Percentiles rank a stretch among this genome's conserved stretches.
phyloP scores from a whole-genome alignment of 139 green algal genomes.

The Chlorella vulgaris region DNA sequence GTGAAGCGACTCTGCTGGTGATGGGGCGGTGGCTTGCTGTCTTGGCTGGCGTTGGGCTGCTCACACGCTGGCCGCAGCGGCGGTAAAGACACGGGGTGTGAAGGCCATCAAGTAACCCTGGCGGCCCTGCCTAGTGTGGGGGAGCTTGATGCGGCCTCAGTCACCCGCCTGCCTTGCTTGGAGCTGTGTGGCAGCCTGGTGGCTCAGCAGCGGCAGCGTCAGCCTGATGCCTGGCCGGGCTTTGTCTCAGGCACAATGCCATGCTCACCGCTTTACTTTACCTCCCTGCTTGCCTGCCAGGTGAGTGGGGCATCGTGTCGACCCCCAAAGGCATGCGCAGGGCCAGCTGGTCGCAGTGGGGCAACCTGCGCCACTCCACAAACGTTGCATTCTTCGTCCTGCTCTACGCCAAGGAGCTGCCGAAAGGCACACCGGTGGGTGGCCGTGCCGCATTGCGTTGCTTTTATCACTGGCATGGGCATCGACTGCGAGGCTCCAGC shows the following conservation, averaged over 20 bases:
- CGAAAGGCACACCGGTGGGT: not conserved
- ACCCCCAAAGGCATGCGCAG: conserved; percentile 33
- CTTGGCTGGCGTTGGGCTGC: no score
- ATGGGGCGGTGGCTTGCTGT: not conserved
- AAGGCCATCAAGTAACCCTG: no score
- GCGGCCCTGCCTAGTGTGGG: no score
- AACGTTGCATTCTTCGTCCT: conserved; percentile 9
- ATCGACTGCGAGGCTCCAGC: not conserved
- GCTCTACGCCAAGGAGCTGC: not conserved
- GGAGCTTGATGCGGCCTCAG: no score
- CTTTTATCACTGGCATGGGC: not conserved
- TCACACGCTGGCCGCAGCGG: no score
- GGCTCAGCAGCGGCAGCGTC: no score
- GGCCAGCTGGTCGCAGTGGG: conserved; percentile 29
- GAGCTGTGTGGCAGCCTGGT: no score
- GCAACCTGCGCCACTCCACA: conserved; percentile 30
- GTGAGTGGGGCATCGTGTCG: conserved; percentile 6
- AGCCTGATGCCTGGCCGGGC: no score
- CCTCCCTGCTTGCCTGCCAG: not conserved
- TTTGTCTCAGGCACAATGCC: not conserved
- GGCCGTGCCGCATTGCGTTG: no score
- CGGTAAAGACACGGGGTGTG: no score
- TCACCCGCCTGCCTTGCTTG: no score
- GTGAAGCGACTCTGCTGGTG: not conserved
- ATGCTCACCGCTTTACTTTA: not conserved